Conservation (phyloP, 306 rosid genomes). For the Cyclanthera cordifolia region DNA sequence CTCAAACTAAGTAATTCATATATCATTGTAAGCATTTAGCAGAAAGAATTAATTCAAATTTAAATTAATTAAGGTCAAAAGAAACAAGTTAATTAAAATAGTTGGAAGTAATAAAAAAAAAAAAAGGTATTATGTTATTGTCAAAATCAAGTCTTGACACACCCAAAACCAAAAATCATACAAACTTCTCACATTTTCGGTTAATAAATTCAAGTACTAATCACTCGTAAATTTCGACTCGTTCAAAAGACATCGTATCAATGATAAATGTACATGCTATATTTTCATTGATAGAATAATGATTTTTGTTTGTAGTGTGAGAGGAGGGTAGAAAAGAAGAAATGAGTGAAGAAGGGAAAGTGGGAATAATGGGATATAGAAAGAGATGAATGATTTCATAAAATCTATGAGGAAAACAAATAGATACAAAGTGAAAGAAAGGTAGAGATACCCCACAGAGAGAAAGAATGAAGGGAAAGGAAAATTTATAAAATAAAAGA, state of each 20-base stretch:
- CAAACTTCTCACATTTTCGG: background rate
- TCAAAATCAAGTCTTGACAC: too few species aligned
- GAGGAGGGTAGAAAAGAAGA: constrained; percentile 7
- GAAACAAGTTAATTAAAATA: too few species aligned
- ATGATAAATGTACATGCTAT: background rate
- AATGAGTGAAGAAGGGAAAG: constrained; percentile 24
- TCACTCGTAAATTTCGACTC: background rate
- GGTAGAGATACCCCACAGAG: constrained; percentile 3
- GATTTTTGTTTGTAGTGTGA: background rate
- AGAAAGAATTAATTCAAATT: too few species aligned
- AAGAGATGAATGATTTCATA: constrained; percentile 7
- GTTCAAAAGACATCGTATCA: background rate
- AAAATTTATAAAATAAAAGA: constrained; percentile 20
- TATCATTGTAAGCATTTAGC: too few species aligned
- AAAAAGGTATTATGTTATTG: too few species aligned
- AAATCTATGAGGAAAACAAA: constrained; percentile 22
- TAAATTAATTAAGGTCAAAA: too few species aligned
- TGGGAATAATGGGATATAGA: constrained; percentile 30
- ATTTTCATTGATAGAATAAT: background rate
- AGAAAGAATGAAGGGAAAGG: constrained; percentile 13
- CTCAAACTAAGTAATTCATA: too few species aligned
- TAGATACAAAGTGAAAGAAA: constrained; percentile 17
- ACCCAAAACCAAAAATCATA: background rate
- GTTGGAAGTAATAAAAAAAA: too few species aligned
- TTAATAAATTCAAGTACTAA: too few species aligned